Percentiles rank a stretch among this genome's conserved stretches.
Conservation (phyloP, 1,139 yeast species). For the Trichomonascaceae sp. region DNA sequence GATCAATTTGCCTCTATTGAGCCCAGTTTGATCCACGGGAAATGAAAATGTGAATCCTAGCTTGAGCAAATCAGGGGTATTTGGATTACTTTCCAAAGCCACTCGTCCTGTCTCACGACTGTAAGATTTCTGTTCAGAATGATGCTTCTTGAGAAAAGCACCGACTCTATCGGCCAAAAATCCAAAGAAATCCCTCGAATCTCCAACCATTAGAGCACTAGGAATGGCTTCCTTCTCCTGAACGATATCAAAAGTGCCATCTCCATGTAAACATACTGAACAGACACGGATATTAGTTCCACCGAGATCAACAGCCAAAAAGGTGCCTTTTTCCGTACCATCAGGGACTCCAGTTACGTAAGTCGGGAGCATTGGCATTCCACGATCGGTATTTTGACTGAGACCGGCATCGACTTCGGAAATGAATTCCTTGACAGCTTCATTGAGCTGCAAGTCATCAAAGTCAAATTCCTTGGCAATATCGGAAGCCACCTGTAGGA, state of each 20-base stretch:
- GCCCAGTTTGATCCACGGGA: constrained; percentile 80
- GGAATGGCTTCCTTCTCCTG: constrained; percentile 77
- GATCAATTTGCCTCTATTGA: constrained; percentile 69
- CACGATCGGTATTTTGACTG: constrained; percentile 40
- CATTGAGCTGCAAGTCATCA: constrained; percentile 43
- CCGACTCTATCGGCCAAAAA: constrained; percentile 68
- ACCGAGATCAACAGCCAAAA: constrained; percentile 79
- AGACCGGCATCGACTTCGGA: constrained; percentile 61
- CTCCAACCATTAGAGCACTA: constrained; percentile 57
- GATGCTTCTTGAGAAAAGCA: constrained; percentile 58
- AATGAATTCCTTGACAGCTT: constrained; percentile 60
- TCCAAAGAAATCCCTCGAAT: constrained; percentile 52
- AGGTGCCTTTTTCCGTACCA: constrained; percentile 77
- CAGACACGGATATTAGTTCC: constrained; percentile 88
- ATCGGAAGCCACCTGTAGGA: constrained; percentile 35
- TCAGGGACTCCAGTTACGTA: constrained; percentile 74
- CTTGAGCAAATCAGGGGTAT: constrained; percentile 40
- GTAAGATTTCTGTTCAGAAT: constrained; percentile 27
- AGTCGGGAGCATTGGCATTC: constrained; percentile 85
- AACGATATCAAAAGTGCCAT: constrained; percentile 64
- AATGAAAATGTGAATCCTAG: constrained; percentile 90
- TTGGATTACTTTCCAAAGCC: constrained; percentile 11
- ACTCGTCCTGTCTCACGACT: not conserved
- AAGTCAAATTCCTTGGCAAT: constrained; percentile 53
- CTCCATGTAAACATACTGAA: constrained; percentile 72